These are phyloP conservation scores for Coemansia asiatica DNA, from an alignment of 192 early-diverging fungal genomes.

Conservation along the genomic window DNA sequence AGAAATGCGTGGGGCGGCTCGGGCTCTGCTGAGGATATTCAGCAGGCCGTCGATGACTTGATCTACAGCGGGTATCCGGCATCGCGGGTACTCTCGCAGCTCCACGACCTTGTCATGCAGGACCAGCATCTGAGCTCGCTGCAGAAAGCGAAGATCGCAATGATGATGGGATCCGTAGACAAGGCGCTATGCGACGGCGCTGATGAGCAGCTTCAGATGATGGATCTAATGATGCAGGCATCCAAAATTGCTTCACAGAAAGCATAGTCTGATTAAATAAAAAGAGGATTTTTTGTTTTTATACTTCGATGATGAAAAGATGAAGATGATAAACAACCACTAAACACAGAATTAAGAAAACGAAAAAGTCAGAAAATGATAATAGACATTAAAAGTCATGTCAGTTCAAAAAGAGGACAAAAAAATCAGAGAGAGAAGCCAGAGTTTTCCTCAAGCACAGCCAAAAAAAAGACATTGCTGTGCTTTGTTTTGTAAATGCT, in stretches of 20 bases:
- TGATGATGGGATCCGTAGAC: constrained; percentile 69
- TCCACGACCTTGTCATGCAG: constrained; percentile 65
- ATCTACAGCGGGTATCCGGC: constrained; percentile 75
- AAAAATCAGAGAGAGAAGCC: neutral
- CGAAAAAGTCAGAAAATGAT: neutral
- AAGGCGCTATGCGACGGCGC: constrained; percentile 79
- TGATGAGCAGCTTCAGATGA: constrained; percentile 85
- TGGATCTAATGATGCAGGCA: constrained; percentile 64
- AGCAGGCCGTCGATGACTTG: constrained; percentile 59
- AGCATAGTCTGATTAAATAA: constrained; percentile 6
- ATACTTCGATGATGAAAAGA: too few species aligned
- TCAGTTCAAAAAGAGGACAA: neutral
- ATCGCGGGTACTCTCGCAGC: constrained; percentile 70
- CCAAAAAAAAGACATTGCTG: neutral
- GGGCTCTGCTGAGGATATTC: constrained; percentile 50
- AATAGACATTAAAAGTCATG: neutral
- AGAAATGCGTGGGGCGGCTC: constrained; percentile 57
- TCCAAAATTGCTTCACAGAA: constrained; percentile 25
- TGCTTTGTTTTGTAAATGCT: neutral
- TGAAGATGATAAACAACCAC: neutral
- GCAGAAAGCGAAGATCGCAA: constrained; percentile 73
- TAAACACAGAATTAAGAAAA: constrained; percentile 1
- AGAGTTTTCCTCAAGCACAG: neutral
- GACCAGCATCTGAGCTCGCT: constrained; percentile 62
- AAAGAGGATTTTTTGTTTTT: neutral